Evolutionary conservation across 306 rosid species (phyloP).

Genomic region (Boehmeria nivea): DNA sequence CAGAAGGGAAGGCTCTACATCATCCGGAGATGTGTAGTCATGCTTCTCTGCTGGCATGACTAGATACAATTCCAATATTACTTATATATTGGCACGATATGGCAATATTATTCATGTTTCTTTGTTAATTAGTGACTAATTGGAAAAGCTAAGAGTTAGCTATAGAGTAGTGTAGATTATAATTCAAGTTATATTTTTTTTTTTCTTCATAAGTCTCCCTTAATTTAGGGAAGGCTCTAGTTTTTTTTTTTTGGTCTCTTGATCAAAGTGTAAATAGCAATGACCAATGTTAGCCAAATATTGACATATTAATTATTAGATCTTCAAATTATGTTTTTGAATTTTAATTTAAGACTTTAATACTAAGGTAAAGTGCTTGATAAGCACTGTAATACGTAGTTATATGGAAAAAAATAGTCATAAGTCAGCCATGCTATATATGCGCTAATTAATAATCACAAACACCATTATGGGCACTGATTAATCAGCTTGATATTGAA

Average conservation of each 20-base stretch:
- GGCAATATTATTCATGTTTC: no score
- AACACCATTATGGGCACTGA: neutral
- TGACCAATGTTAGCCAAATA: neutral
- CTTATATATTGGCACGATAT: no score
- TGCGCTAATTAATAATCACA: neutral
- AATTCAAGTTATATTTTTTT: no score
- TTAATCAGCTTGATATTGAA: no score
- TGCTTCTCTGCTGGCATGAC: conserved; percentile 94
- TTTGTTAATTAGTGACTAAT: no score
- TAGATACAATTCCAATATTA: conserved; percentile 7
- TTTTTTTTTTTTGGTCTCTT: neutral
- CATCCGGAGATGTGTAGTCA: conserved; percentile 72
- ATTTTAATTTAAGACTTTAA: neutral
- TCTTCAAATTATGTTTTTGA: neutral
- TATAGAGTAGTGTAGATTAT: no score
- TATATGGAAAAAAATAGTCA: no score
- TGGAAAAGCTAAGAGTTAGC: no score
- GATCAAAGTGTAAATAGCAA: conserved; percentile 18
- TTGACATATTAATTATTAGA: neutral
- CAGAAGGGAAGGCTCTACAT: conserved; percentile 86
- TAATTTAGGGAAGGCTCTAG: neutral
- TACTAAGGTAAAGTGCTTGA: no score
- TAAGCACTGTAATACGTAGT: no score
- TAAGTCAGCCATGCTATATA: no score
- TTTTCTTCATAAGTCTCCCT: neutral